Conservation (phyloP, 164 flowering plant species). For the Paratinospora sagittata region DNA sequence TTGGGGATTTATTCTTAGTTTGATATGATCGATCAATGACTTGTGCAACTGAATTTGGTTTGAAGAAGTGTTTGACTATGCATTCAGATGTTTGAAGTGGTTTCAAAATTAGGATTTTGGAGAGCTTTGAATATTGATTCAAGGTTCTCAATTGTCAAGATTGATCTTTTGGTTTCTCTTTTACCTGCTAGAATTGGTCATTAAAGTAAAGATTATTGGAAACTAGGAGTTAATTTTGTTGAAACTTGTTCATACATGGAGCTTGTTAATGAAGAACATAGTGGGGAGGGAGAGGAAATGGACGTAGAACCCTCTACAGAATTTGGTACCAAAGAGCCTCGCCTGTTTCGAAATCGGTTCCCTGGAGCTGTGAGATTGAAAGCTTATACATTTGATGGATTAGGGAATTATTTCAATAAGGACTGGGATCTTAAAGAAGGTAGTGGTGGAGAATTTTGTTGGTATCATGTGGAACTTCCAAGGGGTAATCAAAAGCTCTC, state of each 20-base stretch:
- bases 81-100: background rate
- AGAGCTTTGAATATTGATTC: background rate
- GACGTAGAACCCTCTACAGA: constrained; percentile 26
- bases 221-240: constrained; percentile 2
- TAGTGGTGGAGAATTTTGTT: constrained; percentile 75
- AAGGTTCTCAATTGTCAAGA: constrained; percentile 1
- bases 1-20: background rate
- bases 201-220: background rate
- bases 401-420: constrained; percentile 60
- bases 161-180: constrained; percentile 12
- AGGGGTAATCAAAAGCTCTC: constrained; percentile 70
- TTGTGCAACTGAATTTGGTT: background rate
- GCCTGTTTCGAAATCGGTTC: constrained; percentile 28
- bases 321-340: constrained; percentile 24
- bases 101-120: background rate
- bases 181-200: background rate
- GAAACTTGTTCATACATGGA: constrained; percentile 26
- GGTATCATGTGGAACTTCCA: constrained; percentile 97
- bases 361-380: constrained; percentile 63
- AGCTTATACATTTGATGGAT: constrained; percentile 88
- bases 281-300: constrained; percentile 32
- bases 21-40: no score
- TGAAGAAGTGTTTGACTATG: background rate
- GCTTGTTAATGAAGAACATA: constrained; percentile 25
- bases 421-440: constrained; percentile 94